A percentile compares a stretch with the other conserved stretches of the same genome.
phyloP scores from a whole-genome alignment of 2,329 filamentous ascomycete species.

The Aureobasidium sp. region DNA sequence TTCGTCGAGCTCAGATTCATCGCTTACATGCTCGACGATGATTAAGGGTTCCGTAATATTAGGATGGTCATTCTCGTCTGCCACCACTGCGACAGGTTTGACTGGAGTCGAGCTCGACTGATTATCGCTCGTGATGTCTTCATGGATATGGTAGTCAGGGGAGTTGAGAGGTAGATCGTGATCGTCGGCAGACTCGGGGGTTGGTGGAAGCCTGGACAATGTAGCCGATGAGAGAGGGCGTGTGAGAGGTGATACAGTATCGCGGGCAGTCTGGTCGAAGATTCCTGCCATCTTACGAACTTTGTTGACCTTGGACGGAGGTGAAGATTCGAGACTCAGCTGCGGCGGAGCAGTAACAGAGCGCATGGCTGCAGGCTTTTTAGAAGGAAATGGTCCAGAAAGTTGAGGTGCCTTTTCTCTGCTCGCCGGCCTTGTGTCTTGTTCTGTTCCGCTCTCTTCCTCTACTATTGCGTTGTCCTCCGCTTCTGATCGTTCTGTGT shows the following conservation, averaged over 20 bases:
- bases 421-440: background rate
- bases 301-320: conserved; percentile 30
- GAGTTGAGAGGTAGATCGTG: background rate
- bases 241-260: background rate
- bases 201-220: conserved; percentile 4
- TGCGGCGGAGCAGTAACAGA: conserved; percentile 36
- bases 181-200: conserved; percentile 1
- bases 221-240: background rate
- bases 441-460: background rate
- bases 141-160: background rate
- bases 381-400: background rate
- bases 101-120: background rate
- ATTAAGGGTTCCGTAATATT: background rate
- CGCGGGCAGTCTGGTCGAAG: background rate
- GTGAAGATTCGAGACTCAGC: conserved; percentile 37
- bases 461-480: background rate
- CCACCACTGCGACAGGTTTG: background rate
- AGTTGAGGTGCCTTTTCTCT: conserved; percentile 4
- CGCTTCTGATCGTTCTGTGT: background rate
- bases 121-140: background rate
- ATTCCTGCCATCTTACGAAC: conserved; percentile 12
- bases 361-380: conserved; percentile 19
- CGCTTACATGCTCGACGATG: background rate
- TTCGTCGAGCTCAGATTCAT: background rate
- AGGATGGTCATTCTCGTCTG: background rate